Evolutionary conservation across 371 early-diverging fungal species (phyloP).

Genomic region (Mortierella sp.): DNA sequence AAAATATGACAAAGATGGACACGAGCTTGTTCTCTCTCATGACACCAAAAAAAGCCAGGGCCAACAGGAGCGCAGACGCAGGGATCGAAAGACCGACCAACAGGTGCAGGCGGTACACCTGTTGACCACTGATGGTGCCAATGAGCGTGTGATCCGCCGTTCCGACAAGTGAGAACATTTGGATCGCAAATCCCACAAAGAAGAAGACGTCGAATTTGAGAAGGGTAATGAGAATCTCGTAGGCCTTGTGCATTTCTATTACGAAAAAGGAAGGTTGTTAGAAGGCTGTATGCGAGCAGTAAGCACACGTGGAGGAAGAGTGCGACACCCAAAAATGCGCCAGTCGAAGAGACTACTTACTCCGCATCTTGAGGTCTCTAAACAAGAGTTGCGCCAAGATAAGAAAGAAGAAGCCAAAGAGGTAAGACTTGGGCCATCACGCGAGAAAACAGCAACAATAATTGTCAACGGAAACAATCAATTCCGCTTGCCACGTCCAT

Average conservation of each 20-base stretch:
- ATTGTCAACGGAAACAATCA: background rate
- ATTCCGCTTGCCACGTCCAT: background rate
- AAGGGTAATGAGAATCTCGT: slow-evolving; percentile 52
- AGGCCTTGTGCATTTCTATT: slow-evolving; percentile 55
- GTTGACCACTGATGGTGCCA: slow-evolving; percentile 20
- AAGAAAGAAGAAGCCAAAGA: background rate
- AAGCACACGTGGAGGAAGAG: background rate
- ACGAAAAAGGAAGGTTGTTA: background rate
- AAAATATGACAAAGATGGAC: slow-evolving; percentile 44
- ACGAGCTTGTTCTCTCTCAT: slow-evolving; percentile 45
- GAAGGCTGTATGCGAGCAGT: background rate
- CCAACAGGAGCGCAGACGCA: slow-evolving; percentile 38
- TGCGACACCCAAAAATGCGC: background rate
- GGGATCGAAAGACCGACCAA: slow-evolving; percentile 48
- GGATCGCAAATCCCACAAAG: slow-evolving; percentile 48
- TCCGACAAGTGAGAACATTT: slow-evolving; percentile 47
- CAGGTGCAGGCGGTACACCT: slow-evolving; percentile 40
- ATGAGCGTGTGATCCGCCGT: slow-evolving; percentile 31
- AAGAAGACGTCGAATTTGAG: slow-evolving; percentile 56
- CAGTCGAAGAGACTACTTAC: slow-evolving; percentile 15
- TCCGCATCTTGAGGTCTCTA: slow-evolving; percentile 45
- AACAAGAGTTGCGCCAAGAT: background rate
- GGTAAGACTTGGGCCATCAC: background rate
- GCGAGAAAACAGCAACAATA: background rate
- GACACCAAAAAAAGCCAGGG: slow-evolving; percentile 50